A percentile compares a stretch with the other conserved stretches of the same genome.
Conservation (phyloP, 805 yeast species). For the Lipomyces orientalis region DNA sequence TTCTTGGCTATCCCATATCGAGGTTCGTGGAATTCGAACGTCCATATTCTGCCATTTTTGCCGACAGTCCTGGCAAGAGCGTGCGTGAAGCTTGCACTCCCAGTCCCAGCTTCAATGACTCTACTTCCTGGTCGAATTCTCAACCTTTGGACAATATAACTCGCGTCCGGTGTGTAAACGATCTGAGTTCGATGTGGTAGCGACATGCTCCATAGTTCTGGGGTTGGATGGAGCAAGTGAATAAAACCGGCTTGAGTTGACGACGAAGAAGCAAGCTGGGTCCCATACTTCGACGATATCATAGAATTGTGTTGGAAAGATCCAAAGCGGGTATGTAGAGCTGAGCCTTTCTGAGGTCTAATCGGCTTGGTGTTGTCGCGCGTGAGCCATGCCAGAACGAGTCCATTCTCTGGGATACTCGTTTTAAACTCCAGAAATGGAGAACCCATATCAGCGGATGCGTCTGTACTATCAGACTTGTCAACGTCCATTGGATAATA, state of each 20-base stretch:
- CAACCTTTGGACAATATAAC: constrained; percentile 84
- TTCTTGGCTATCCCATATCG: constrained; percentile 76
- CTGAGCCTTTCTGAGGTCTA: constrained; percentile 46
- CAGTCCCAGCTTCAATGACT: constrained; percentile 97
- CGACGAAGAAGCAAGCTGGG: constrained; percentile 68
- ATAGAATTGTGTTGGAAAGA: constrained; percentile 81
- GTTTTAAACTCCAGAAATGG: constrained; percentile 66
- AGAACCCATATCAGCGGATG: constrained; percentile 42
- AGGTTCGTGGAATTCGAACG: constrained; percentile 90
- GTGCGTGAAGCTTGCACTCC: constrained; percentile 95
- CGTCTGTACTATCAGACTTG: not conserved
- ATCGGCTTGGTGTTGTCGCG: constrained; percentile 81
- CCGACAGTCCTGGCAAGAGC: constrained; percentile 83
- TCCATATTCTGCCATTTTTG: constrained; percentile 65
- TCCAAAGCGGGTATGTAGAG: constrained; percentile 85
- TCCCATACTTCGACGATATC: constrained; percentile 82
- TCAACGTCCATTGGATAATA: not conserved
- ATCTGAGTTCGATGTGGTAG: constrained; percentile 97
- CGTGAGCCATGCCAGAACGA: constrained; percentile 84
- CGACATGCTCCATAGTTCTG: constrained; percentile 96
- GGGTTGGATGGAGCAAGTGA: constrained; percentile 86
- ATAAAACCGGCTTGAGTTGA: constrained; percentile 82
- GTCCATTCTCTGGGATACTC: constrained; percentile 80
- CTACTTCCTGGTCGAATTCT: constrained; percentile 72
- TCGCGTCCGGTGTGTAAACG: constrained; percentile 93